Conservation (phyloP, 441 rosid species). For the Raphanus hybrid region DNA sequence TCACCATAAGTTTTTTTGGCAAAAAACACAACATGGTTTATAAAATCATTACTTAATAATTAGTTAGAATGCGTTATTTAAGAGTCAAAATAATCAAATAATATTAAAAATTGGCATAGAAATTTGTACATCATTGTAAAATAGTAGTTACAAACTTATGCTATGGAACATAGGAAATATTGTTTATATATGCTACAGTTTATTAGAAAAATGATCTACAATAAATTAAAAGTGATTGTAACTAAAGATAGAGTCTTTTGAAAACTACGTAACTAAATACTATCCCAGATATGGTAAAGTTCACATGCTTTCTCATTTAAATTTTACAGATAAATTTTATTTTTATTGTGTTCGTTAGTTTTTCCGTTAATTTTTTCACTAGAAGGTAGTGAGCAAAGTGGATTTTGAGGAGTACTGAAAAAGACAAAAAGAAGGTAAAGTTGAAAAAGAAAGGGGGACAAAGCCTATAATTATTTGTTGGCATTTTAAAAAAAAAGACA, state of each 20-base stretch:
- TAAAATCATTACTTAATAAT: neutral
- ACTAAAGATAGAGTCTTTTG: neutral
- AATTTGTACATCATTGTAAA: neutral
- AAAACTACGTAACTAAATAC: neutral
- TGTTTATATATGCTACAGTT: neutral
- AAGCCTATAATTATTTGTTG: neutral
- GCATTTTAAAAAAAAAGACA: neutral
- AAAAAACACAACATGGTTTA: neutral
- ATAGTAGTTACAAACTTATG: neutral
- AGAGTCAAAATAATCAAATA: neutral
- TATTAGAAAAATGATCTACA: neutral
- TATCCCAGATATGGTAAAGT: neutral
- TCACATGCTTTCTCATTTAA: neutral
- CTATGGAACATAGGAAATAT: neutral
- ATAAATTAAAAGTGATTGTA: neutral
- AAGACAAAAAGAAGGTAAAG: slow-evolving; percentile 3
- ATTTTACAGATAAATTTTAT: neutral
- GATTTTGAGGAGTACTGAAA: neutral
- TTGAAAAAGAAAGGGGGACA: slow-evolving; percentile 1
- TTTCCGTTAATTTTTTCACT: neutral
- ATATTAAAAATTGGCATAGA: neutral
- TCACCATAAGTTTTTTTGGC: neutral
- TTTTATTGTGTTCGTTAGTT: neutral
- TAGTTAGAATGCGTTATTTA: neutral
- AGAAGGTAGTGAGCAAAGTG: neutral